A percentile compares a stretch with the other conserved stretches of the same genome.
phyloP scores from a whole-genome alignment of 352 stramenopile genomes.

The Phytophthora sojae region DNA sequence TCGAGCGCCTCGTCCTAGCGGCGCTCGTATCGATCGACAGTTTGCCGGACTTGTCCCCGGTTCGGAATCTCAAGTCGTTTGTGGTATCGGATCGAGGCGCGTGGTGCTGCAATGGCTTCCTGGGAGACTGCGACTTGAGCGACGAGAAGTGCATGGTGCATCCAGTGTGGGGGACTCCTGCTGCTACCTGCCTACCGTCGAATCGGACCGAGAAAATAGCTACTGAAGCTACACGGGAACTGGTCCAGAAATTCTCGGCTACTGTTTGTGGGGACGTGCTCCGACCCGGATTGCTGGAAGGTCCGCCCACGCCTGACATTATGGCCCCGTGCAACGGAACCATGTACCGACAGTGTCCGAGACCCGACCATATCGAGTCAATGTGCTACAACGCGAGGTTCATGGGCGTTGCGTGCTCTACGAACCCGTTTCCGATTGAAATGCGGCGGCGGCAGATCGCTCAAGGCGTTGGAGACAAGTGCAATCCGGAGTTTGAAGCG shows the following conservation, averaged over 20 bases:
- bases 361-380: not conserved
- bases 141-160: slow-evolving; percentile 8
- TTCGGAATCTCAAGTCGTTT: slow-evolving; percentile 22
- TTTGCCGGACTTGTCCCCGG: slow-evolving; percentile 18
- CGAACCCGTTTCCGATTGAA: slow-evolving; percentile 13
- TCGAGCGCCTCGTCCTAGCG: slow-evolving; percentile 30
- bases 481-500: slow-evolving; percentile 30
- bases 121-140: slow-evolving; percentile 17
- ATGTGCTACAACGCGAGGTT: slow-evolving; percentile 45
- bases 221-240: not conserved
- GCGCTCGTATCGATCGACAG: not conserved
- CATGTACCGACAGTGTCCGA: slow-evolving; percentile 27
- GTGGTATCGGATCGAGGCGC: not conserved
- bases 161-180: slow-evolving; percentile 16
- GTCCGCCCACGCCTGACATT: not conserved
- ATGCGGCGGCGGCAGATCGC: slow-evolving; percentile 41
- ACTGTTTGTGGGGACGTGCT: slow-evolving; percentile 1
- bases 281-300: not conserved
- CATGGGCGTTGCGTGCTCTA: slow-evolving; percentile 38
- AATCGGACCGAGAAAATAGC: not conserved
- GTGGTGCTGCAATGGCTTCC: slow-evolving; percentile 44
- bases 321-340: slow-evolving; percentile 27
- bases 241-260: not conserved
- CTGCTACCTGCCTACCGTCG: slow-evolving; percentile 6
- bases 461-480: slow-evolving; percentile 23